phyloP scores from a whole-genome alignment of 2,329 filamentous ascomycete species.

The Trematosphaeria pertusa region DNA sequence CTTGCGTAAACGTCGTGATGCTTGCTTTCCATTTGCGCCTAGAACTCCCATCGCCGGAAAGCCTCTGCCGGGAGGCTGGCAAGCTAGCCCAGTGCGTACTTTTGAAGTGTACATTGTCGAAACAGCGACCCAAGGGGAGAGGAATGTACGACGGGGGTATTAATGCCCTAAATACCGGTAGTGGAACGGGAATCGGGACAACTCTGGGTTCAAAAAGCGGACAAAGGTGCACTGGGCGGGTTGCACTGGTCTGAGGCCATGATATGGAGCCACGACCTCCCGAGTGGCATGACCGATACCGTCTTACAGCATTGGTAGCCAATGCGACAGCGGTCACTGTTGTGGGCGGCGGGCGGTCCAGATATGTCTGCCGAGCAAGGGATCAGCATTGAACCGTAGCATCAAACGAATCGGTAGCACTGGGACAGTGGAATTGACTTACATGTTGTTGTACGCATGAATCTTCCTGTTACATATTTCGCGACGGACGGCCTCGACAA shows the following conservation, averaged over 20 bases:
- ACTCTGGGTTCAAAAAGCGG: no score
- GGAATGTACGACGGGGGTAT: slow-evolving; percentile 10
- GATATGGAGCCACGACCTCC: slow-evolving; percentile 18
- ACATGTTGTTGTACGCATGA: slow-evolving; percentile 79
- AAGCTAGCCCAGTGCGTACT: slow-evolving; percentile 5
- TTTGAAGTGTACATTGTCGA: slow-evolving; percentile 11
- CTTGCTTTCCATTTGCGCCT: slow-evolving; percentile 5
- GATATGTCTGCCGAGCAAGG: slow-evolving; percentile 51
- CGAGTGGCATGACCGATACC: slow-evolving; percentile 16
- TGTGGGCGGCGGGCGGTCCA: slow-evolving; percentile 56
- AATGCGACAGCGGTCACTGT: slow-evolving; percentile 36
- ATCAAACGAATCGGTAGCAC: slow-evolving; percentile 33
- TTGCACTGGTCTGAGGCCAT: slow-evolving; percentile 17
- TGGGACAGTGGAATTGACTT: slow-evolving; percentile 51
- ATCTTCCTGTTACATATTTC: slow-evolving; percentile 74
- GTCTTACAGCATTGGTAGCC: slow-evolving; percentile 22
- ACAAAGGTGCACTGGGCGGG: slow-evolving; percentile 11
- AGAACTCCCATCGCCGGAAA: slow-evolving; percentile 6
- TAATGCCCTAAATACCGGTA: slow-evolving; percentile 17
- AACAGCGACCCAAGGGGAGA: slow-evolving; percentile 7
- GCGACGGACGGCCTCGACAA: slow-evolving; percentile 68
- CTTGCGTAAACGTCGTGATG: slow-evolving; percentile 13
- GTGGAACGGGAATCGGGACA: slow-evolving; percentile 7
- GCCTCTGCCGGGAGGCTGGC: background rate
- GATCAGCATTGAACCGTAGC: slow-evolving; percentile 34